phyloP scores from a whole-genome alignment of 495 filamentous ascomycete genomes.

The Podospora pseudopauciseta region DNA sequence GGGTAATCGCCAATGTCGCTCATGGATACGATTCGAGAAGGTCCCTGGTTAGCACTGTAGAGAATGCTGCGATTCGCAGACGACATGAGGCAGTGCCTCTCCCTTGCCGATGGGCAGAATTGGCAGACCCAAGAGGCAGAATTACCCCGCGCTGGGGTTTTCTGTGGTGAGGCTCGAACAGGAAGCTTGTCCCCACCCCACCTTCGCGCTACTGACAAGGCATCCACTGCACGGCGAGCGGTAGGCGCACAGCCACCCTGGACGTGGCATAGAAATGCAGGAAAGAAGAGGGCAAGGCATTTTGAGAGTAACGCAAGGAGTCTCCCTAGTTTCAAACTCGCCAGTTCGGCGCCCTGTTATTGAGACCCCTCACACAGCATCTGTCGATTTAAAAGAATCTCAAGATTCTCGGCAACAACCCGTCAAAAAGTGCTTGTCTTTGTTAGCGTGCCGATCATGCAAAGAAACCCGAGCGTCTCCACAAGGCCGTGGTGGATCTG shows the following conservation, averaged over 20 bases:
- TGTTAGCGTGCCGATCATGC: conserved; percentile 6
- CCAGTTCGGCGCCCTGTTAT: conserved; percentile 8
- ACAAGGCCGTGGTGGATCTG: neutral
- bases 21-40: neutral
- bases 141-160: conserved; percentile 12
- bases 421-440: neutral
- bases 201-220: conserved; percentile 18
- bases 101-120: conserved; percentile 5
- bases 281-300: conserved; percentile 10
- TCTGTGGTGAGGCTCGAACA: neutral
- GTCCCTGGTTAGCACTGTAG: neutral
- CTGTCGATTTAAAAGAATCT: neutral
- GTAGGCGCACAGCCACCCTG: conserved; percentile 10
- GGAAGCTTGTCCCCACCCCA: neutral
- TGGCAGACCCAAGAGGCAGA: conserved; percentile 19
- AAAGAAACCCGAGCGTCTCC: neutral
- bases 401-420: neutral
- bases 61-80: conserved; percentile 15
- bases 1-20: neutral
- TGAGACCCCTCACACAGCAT: neutral
- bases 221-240: conserved; percentile 7
- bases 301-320: neutral
- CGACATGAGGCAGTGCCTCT: conserved; percentile 17
- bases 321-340: conserved; percentile 6
- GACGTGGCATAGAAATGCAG: neutral